Base-by-base conservation (phyloP, 257 asterid genomes). In the Nicotiana sylvestris region DNA sequence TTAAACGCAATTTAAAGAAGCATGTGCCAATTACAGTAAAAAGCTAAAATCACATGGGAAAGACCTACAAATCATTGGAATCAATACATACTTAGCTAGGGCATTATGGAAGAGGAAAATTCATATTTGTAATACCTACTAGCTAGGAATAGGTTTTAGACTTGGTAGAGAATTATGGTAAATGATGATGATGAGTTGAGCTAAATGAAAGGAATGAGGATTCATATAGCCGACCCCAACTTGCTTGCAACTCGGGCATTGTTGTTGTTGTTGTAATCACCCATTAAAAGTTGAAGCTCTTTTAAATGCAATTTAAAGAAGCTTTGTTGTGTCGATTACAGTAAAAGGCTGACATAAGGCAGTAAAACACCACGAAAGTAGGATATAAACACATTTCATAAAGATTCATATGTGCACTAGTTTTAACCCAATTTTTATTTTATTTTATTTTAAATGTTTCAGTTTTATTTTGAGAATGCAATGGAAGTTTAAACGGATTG, bases 201-300 rank as follows among this genome's bases (percentile, higher is more conserved):
- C 37, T 33, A 33, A 33, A 33, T 33, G 37, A 35, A 33, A 35
- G 39, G 39, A 35, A 35, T 35, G 39, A 5, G 39, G 37, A 32
- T 35, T 35, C 39, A 35, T 35, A 35, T 35, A 1, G 39, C 39
- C 39, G 8, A 35, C 8, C 8, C 39, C 39, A 35, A 35, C 39
- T 35, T 35, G 39, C 39, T 35, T 35, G 39, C 7, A 5, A 35
- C 39, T 35, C 8, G 39, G 39, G 39, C 7, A 35, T 35, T 0
- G 35, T 32, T 2, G 39, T 33, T 33, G 37, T 35, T 35, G 39
- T 5, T 96, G 92, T 88, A 77, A 61, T 46, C 29, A 85, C 35
- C 64, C 55, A 58, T 66, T 27, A 56, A 55, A 27, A 46, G 79
- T 74, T 51, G 43, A 15, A 51, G 46, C 1, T 76, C 0, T 15